These are phyloP conservation scores for Cryptosporidium meleagridis DNA, from an alignment of 169 alveolate genomes.

Conservation along the genomic window DNA sequence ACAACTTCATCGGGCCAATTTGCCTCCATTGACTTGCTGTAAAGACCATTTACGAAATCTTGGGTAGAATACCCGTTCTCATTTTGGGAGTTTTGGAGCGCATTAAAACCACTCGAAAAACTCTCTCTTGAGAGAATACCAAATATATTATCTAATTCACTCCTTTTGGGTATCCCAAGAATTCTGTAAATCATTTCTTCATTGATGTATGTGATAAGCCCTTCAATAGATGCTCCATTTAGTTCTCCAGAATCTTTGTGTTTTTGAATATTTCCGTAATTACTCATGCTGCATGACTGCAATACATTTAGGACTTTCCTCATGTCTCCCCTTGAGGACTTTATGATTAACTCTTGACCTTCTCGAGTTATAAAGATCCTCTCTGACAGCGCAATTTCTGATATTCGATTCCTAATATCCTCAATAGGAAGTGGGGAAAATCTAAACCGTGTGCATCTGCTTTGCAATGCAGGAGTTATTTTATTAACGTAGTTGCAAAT, in stretches of 20 bases:
- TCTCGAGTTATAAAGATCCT: conserved; percentile 85
- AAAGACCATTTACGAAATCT: conserved; percentile 88
- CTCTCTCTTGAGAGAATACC: conserved; percentile 81
- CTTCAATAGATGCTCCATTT: conserved; percentile 6
- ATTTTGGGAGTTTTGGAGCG: conserved; percentile 80
- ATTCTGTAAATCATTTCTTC: conserved; percentile 85
- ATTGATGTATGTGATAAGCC: conserved; percentile 76
- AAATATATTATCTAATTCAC: conserved; percentile 84
- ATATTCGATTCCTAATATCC: conserved; percentile 83
- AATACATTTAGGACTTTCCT: conserved; percentile 95
- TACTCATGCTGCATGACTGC: conserved; percentile 88
- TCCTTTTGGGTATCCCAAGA: conserved; percentile 90
- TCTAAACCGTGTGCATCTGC: conserved; percentile 96
- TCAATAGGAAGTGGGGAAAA: conserved; percentile 90
- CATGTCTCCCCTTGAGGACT: conserved; percentile 97
- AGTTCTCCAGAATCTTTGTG: conserved; percentile 30
- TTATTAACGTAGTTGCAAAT: conserved; percentile 97
- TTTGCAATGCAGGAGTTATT: conserved; percentile 96
- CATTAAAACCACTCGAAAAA: conserved; percentile 84
- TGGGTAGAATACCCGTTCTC: conserved; percentile 89
- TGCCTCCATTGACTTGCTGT: conserved; percentile 81
- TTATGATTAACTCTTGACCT: conserved; percentile 89
- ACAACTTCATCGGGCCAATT: conserved; percentile 87
- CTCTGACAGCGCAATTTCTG: conserved; percentile 89
- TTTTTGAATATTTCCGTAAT: conserved; percentile 76